Conservation (phyloP, 257 asterid genomes). For the Asclepias syriaca region DNA sequence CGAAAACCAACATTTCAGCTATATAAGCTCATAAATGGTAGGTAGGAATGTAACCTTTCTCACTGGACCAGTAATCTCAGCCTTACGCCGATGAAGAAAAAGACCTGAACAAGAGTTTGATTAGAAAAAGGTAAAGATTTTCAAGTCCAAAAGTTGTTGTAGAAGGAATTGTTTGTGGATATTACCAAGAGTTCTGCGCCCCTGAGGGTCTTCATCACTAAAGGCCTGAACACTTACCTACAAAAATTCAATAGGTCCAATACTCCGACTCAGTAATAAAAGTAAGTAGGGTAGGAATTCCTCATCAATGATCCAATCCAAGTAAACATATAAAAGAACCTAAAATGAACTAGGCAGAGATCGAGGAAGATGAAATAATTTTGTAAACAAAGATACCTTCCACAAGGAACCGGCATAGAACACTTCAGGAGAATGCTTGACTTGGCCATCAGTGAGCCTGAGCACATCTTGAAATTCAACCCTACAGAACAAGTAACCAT, state of each 20-base stretch:
- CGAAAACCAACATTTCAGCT: not conserved
- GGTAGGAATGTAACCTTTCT: conserved; percentile 50
- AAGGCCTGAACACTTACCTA: conserved; percentile 97
- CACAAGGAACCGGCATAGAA: conserved; percentile 96
- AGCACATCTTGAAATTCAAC: conserved; percentile 92
- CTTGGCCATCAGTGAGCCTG: conserved; percentile 91
- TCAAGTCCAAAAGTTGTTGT: not conserved
- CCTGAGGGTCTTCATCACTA: conserved; percentile 95
- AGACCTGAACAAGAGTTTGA: conserved; percentile 46
- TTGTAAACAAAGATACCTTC: conserved; percentile 53
- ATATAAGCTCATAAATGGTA: not conserved
- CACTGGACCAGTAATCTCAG: conserved; percentile 67
- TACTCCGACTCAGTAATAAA: not conserved
- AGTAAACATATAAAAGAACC: conserved; percentile 6
- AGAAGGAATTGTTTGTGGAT: conserved; percentile 8
- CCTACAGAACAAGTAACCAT: conserved; percentile 33
- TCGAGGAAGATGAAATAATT: not conserved
- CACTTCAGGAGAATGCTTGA: conserved; percentile 85
- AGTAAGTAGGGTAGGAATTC: not conserved
- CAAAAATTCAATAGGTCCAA: conserved; percentile 29
- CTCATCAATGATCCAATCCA: conserved; percentile 9
- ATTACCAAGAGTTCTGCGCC: conserved; percentile 94
- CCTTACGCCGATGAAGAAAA: conserved; percentile 96
- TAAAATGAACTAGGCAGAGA: not conserved
- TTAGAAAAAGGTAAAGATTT: conserved; percentile 3